Evolutionary conservation across 352 stramenopile species (phyloP).

Genomic region (Plasmopara muralis): DNA sequence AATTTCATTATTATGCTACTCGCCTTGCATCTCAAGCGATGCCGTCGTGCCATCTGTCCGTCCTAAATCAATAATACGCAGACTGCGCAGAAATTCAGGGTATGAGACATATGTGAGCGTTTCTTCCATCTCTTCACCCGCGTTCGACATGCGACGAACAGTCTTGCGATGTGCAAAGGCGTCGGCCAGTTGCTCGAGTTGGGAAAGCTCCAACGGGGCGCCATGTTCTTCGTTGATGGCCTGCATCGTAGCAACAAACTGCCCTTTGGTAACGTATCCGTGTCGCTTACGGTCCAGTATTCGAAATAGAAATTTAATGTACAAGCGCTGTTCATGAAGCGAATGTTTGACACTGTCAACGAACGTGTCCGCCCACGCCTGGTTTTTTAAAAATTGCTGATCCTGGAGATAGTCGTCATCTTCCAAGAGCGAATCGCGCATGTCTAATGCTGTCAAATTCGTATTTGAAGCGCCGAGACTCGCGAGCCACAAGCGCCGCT

Average conservation of each 20-base stretch:
- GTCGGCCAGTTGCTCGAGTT: slow-evolving; percentile 64
- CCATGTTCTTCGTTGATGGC: slow-evolving; percentile 70
- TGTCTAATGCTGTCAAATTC: slow-evolving; percentile 32
- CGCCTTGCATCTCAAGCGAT: slow-evolving; percentile 3
- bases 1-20: neutral
- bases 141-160: slow-evolving; percentile 20
- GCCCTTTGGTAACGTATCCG: slow-evolving; percentile 52
- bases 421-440: slow-evolving; percentile 13
- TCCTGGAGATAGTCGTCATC: slow-evolving; percentile 32
- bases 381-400: slow-evolving; percentile 25
- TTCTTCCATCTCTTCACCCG: slow-evolving; percentile 23
- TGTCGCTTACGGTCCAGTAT: slow-evolving; percentile 63
- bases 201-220: slow-evolving; percentile 41
- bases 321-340: slow-evolving; percentile 69
- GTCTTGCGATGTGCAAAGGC: slow-evolving; percentile 40
- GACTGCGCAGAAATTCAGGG: slow-evolving; percentile 59
- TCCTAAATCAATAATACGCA: slow-evolving; percentile 54
- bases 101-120: slow-evolving; percentile 50
- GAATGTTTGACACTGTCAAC: slow-evolving; percentile 65
- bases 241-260: slow-evolving; percentile 72
- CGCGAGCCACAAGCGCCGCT: slow-evolving; percentile 53
- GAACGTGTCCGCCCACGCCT: slow-evolving; percentile 62
- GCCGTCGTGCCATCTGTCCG: slow-evolving; percentile 11
- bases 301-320: slow-evolving; percentile 77
- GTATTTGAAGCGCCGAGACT: slow-evolving; percentile 51